phyloP scores from a whole-genome alignment of 2,329 filamentous ascomycete species.

The Trichoderma arundinaceum region DNA sequence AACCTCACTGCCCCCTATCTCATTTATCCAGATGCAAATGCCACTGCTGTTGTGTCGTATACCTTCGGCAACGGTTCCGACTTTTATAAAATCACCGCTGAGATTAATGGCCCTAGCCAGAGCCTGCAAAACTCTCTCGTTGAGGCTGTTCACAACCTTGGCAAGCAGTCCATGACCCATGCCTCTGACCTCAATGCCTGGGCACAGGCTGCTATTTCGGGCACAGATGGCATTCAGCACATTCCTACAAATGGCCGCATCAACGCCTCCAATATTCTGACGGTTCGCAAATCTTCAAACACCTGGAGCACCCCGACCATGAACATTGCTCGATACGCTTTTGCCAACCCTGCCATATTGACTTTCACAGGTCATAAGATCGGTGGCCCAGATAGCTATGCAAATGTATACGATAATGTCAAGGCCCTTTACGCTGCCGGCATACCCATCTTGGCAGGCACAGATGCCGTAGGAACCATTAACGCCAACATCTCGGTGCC shows the following conservation, averaged over 20 bases:
- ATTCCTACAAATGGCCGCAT: slow-evolving; percentile 15
- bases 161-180: slow-evolving; percentile 25
- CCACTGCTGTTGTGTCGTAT: slow-evolving; percentile 7
- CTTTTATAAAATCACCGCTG: slow-evolving; percentile 25
- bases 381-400: slow-evolving; percentile 16
- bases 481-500: slow-evolving; percentile 18
- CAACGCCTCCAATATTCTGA: slow-evolving; percentile 5
- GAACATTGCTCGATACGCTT: slow-evolving; percentile 24
- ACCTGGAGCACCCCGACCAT: slow-evolving; percentile 24
- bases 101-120: slow-evolving; percentile 16
- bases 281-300: background rate
- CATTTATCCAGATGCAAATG: slow-evolving; percentile 10
- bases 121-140: slow-evolving; percentile 20
- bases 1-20: slow-evolving; percentile 12
- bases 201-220: slow-evolving; percentile 12
- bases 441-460: slow-evolving; percentile 22
- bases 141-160: slow-evolving; percentile 12
- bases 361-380: slow-evolving; percentile 6
- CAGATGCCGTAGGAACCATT: slow-evolving; percentile 16
- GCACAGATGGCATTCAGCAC: slow-evolving; percentile 7
- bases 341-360: background rate
- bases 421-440: slow-evolving; percentile 12
- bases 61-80: slow-evolving; percentile 23
- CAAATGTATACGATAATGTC: slow-evolving; percentile 14
- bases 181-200: slow-evolving; percentile 10